Evolutionary conservation across 179 eudicot genomes (phyloP).

Genomic region (Spinacia oleracea): DNA sequence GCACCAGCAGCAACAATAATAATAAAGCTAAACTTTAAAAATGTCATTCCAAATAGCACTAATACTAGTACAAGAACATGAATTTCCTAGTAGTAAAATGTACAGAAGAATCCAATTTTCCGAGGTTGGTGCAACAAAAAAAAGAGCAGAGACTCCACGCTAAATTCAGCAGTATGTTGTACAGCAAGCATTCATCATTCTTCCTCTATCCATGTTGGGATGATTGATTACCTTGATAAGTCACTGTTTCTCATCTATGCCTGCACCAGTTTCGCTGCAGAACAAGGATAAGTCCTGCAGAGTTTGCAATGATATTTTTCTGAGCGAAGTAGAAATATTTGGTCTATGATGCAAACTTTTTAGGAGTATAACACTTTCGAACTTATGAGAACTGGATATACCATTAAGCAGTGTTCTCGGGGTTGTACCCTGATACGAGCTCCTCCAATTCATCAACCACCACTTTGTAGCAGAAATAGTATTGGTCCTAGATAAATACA

Average conservation of each 20-base stretch:
- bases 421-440: conserved; percentile 46
- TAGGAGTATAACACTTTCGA: not conserved
- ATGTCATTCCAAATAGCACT: not conserved
- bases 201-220: not conserved
- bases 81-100: not conserved
- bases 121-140: not conserved
- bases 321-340: conserved; percentile 7
- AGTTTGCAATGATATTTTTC: not conserved
- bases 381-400: not conserved
- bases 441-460: conserved; percentile 75
- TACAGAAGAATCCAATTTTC: conserved; percentile 12
- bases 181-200: not conserved
- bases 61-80: conserved; percentile 1
- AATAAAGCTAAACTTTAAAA: not conserved
- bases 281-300: not conserved
- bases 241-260: not conserved
- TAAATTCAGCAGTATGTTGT: not conserved
- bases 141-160: not conserved
- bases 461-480: conserved; percentile 61
- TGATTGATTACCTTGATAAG: not conserved
- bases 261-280: not conserved
- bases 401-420: conserved; percentile 22
- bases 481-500: conserved; percentile 67
- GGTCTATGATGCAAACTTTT: not conserved
- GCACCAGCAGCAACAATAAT: not conserved